Percentiles rank a stretch among this genome's conserved stretches.
phyloP scores from a whole-genome alignment of 495 filamentous ascomycete genomes.

The Aspergillus mulundensis region DNA sequence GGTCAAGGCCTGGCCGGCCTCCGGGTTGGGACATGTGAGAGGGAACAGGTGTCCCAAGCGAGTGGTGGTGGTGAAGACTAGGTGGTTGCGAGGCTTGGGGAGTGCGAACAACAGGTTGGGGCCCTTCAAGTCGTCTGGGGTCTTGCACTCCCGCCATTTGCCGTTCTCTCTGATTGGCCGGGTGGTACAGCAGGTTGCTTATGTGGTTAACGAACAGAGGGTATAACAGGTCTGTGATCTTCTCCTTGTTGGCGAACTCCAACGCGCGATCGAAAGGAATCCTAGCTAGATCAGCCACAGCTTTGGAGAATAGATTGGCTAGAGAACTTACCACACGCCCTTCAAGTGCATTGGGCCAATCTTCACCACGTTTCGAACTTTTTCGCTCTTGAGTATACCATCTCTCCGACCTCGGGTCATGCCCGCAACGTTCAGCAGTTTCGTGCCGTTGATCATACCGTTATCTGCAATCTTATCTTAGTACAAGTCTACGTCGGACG shows the following conservation, averaged over 20 bases:
- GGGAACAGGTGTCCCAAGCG: slow-evolving; percentile 65
- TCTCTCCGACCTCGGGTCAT: slow-evolving; percentile 97
- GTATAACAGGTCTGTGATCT: slow-evolving; percentile 94
- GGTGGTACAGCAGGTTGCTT: slow-evolving; percentile 88
- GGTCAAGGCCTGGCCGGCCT: slow-evolving; percentile 69
- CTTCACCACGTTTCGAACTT: slow-evolving; percentile 93
- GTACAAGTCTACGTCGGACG: not conserved
- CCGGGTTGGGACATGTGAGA: slow-evolving; percentile 64
- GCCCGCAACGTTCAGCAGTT: slow-evolving; percentile 92
- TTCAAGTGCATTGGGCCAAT: slow-evolving; percentile 99
- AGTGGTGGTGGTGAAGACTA: slow-evolving; percentile 75
- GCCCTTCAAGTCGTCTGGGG: slow-evolving; percentile 60
- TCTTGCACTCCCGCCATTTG: slow-evolving; percentile 86
- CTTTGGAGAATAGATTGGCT: not conserved
- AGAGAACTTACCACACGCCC: slow-evolving; percentile 80
- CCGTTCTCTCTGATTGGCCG: slow-evolving; percentile 76
- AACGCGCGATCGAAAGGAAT: slow-evolving; percentile 95
- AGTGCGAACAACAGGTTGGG: slow-evolving; percentile 30
- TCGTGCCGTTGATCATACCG: slow-evolving; percentile 98
- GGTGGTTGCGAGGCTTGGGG: slow-evolving; percentile 62
- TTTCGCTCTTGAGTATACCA: slow-evolving; percentile 97
- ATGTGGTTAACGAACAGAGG: slow-evolving; percentile 98
- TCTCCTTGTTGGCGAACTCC: slow-evolving; percentile 99
- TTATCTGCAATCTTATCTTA: slow-evolving; percentile 65
- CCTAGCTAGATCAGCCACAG: slow-evolving; percentile 48